These are phyloP conservation scores for Diaporthe caulivora DNA, from an alignment of 2,329 filamentous ascomycete genomes.

Conservation along the genomic window DNA sequence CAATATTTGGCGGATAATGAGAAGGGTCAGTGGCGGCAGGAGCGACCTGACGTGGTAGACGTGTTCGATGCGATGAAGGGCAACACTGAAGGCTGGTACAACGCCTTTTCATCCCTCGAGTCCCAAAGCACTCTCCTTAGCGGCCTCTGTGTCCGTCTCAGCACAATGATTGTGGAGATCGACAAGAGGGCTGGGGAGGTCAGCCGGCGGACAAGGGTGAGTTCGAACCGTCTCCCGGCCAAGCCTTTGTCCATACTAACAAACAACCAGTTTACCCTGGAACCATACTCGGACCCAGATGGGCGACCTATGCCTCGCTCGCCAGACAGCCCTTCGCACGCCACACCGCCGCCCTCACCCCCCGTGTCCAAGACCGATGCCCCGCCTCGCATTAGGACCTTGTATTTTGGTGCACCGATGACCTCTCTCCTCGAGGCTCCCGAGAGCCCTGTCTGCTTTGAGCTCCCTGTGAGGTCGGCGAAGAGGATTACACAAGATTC, in stretches of 20 bases:
- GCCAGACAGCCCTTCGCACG: constrained; percentile 37
- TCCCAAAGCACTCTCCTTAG: constrained; percentile 79
- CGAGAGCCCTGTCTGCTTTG: constrained; percentile 41
- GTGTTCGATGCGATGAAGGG: constrained; percentile 92
- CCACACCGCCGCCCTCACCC: constrained; percentile 39
- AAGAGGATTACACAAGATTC: constrained; percentile 43
- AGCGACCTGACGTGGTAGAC: constrained; percentile 73
- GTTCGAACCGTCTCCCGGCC: constrained; percentile 45
- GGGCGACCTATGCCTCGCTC: constrained; percentile 32
- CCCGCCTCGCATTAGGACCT: constrained; percentile 45
- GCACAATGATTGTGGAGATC: constrained; percentile 85
- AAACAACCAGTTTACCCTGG: constrained; percentile 37
- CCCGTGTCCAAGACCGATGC: constrained; percentile 38
- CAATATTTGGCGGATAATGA: constrained; percentile 79
- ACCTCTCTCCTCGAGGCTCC: constrained; percentile 38
- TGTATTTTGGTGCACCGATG: constrained; percentile 43
- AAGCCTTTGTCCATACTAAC: constrained; percentile 36
- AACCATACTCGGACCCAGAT: constrained; percentile 36
- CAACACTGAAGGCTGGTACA: constrained; percentile 91
- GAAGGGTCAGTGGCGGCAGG: constrained; percentile 69
- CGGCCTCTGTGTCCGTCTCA: constrained; percentile 77
- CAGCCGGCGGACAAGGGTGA: constrained; percentile 81
- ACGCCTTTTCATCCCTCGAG: constrained; percentile 82
- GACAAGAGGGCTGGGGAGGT: constrained; percentile 86
- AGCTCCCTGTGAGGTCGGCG: constrained; percentile 36